phyloP scores from a whole-genome alignment of 495 filamentous ascomycete genomes.

The Glarea lozoyensis region DNA sequence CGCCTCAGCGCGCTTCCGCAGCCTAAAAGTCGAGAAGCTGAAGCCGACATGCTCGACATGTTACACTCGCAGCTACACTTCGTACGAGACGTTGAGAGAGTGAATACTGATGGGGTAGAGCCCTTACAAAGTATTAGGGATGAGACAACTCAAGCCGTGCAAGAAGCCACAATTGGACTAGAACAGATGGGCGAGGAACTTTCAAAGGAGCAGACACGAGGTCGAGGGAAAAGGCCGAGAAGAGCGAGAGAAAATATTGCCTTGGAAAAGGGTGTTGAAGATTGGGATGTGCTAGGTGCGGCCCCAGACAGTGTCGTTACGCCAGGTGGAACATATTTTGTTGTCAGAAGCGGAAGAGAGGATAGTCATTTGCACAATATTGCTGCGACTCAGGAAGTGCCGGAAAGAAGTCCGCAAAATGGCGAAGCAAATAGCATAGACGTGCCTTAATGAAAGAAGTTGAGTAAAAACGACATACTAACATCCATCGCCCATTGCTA shows the following conservation, averaged over 20 bases:
- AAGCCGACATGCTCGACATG: conserved; percentile 57
- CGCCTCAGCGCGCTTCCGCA: conserved; percentile 81
- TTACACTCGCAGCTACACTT: conserved; percentile 83
- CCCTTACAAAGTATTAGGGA: conserved; percentile 76
- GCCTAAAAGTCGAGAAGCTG: conserved; percentile 49
- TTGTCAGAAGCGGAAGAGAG: conserved; percentile 55
- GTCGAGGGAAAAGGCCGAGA: conserved; percentile 36
- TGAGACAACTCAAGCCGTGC: conserved; percentile 47
- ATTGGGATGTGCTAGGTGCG: conserved; percentile 60
- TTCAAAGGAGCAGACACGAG: conserved; percentile 30
- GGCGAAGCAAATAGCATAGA: too few relatives aligned
- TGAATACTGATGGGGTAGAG: conserved; percentile 61
- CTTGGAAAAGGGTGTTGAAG: conserved; percentile 28
- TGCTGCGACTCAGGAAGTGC: too few relatives aligned
- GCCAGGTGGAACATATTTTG: conserved; percentile 56
- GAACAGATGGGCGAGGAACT: conserved; percentile 30
- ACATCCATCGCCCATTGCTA: too few relatives aligned
- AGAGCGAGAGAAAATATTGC: conserved; percentile 23
- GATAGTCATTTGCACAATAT: too few relatives aligned
- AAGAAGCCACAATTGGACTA: conserved; percentile 33
- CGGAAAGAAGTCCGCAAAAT: too few relatives aligned
- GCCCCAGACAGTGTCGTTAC: conserved; percentile 48
- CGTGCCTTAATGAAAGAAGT: too few relatives aligned
- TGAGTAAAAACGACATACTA: too few relatives aligned
- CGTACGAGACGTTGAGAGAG: conserved; percentile 70